Percentiles rank a stretch among this genome's conserved stretches.
phyloP scores from a whole-genome alignment of 805 yeast genomes.

The Vanderwaltozyma polyspora region DNA sequence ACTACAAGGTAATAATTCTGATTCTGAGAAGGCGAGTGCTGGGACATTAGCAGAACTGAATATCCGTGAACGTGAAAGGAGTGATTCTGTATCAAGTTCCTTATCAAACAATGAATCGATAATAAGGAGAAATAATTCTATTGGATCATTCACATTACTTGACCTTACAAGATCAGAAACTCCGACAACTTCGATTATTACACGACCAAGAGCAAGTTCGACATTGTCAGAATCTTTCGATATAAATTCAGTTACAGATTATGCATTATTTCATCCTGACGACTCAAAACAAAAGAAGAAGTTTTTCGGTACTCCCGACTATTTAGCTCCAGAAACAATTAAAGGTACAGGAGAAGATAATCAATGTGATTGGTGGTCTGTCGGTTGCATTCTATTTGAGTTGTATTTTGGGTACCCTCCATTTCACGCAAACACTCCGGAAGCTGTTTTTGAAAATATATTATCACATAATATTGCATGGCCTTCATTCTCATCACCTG shows the following conservation, averaged over 20 bases:
- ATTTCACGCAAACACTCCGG: conserved; percentile 73
- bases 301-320: conserved; percentile 96
- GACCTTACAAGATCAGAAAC: conserved; percentile 22
- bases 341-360: conserved; percentile 73
- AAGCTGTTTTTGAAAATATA: conserved; percentile 72
- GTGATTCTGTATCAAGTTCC: conserved; percentile 11
- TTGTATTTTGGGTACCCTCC: conserved; percentile 91
- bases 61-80: conserved; percentile 7
- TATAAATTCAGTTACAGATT: conserved; percentile 25
- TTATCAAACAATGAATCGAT: conserved; percentile 14
- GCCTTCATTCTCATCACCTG: conserved; percentile 54
- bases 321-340: conserved; percentile 93
- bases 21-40: background rate
- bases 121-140: conserved; percentile 23
- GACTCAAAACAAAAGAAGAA: conserved; percentile 38
- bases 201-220: conserved; percentile 29
- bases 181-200: conserved; percentile 9
- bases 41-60: background rate
- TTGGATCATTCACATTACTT: conserved; percentile 18
- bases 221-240: conserved; percentile 9
- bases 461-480: conserved; percentile 65
- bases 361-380: conserved; percentile 80
- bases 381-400: conserved; percentile 92
- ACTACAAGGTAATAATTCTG: background rate
- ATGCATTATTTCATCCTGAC: conserved; percentile 68